Conservation (phyloP, 495 filamentous ascomycete species). For the Margaritispora aquatica region DNA sequence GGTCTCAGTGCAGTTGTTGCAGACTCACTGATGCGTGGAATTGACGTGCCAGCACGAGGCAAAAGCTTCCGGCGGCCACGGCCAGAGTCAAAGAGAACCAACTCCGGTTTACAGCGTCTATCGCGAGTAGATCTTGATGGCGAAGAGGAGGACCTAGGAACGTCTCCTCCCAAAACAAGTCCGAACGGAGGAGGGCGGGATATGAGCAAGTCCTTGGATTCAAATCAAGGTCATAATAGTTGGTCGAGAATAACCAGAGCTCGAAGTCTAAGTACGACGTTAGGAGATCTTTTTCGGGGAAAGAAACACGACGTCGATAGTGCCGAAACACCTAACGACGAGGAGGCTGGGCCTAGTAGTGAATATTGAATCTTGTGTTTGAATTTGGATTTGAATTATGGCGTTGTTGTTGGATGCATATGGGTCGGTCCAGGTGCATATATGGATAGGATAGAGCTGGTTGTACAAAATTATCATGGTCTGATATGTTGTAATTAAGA, state of each 20-base stretch:
- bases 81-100: conserved; percentile 4
- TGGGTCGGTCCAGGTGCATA: neutral
- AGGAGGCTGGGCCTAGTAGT: conserved; percentile 23
- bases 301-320: conserved; percentile 12
- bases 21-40: conserved; percentile 52
- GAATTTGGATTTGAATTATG: neutral
- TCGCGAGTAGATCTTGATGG: conserved; percentile 1
- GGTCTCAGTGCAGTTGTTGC: conserved; percentile 55
- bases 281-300: conserved; percentile 36
- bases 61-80: conserved; percentile 7
- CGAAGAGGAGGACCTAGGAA: conserved; percentile 10
- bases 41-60: conserved; percentile 21
- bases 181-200: neutral
- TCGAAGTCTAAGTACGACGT: conserved; percentile 41
- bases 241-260: conserved; percentile 31
- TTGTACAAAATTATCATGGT: neutral
- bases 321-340: conserved; percentile 5
- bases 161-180: conserved; percentile 12
- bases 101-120: conserved; percentile 20
- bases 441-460: neutral
- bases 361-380: conserved; percentile 10
- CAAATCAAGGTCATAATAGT: neutral
- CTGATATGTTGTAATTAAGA: neutral
- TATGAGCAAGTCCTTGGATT: conserved; percentile 15
- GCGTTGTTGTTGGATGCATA: neutral